Conservation (phyloP, 495 filamentous ascomycete genomes). For the Lophium mytilinum region DNA sequence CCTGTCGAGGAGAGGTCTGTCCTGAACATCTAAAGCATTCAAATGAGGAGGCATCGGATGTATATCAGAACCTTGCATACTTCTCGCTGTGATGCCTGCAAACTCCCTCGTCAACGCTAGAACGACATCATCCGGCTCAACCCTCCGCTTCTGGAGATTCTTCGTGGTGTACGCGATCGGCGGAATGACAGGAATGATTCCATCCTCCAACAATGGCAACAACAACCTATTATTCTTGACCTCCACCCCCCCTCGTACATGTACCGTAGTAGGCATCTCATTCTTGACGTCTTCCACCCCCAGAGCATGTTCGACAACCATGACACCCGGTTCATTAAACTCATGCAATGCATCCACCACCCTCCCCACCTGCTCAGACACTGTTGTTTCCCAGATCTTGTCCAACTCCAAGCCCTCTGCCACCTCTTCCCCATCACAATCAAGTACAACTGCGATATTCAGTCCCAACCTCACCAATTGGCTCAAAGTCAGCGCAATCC, state of each 20-base stretch:
- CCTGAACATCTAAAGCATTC: background rate
- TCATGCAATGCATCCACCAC: constrained; percentile 64
- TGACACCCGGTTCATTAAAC: constrained; percentile 55
- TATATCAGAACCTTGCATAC: background rate
- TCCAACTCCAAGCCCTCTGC: constrained; percentile 4
- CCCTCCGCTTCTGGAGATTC: constrained; percentile 44
- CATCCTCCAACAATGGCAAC: constrained; percentile 59
- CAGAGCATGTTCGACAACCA: constrained; percentile 60
- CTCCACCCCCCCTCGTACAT: constrained; percentile 29
- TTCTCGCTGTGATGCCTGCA: constrained; percentile 39
- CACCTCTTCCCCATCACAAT: constrained; percentile 43
- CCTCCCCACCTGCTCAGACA: constrained; percentile 61
- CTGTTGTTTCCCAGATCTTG: constrained; percentile 35
- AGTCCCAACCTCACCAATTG: constrained; percentile 78
- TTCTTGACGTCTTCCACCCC: constrained; percentile 31
- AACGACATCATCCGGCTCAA: constrained; percentile 59
- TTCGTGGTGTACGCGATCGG: constrained; percentile 63
- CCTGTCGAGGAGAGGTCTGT: constrained; percentile 62
- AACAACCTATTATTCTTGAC: constrained; percentile 54
- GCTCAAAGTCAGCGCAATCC: constrained; percentile 72
- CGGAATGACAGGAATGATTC: constrained; percentile 61
- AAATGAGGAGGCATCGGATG: background rate
- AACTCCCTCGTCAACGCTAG: constrained; percentile 66
- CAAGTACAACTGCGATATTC: constrained; percentile 71
- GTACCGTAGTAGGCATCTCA: constrained; percentile 23